Evolutionary conservation across 208 protist species (phyloP).

Genomic region (Naegleria gruberi): DNA sequence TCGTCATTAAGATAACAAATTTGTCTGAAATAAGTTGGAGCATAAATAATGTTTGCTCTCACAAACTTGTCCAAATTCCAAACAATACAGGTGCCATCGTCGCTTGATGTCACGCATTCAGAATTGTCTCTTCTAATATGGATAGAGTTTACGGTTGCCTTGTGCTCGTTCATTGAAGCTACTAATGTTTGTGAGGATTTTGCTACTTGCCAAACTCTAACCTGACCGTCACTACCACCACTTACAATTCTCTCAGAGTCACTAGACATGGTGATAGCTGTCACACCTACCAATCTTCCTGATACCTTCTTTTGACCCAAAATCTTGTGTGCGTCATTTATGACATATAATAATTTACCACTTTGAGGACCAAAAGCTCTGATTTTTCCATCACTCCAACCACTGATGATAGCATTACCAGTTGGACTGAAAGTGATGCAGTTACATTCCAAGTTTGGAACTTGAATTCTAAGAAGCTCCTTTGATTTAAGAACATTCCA

Average conservation of each 20-base stretch:
- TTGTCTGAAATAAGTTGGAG: slow-evolving; percentile 81
- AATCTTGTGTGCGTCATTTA: slow-evolving; percentile 86
- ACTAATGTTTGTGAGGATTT: slow-evolving; percentile 66
- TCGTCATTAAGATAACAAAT: slow-evolving; percentile 78
- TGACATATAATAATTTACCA: slow-evolving; percentile 85
- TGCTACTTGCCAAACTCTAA: slow-evolving; percentile 72
- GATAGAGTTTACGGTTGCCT: slow-evolving; percentile 74
- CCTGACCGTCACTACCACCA: slow-evolving; percentile 80
- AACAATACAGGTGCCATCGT: slow-evolving; percentile 88
- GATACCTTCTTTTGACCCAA: slow-evolving; percentile 59
- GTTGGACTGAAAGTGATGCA: slow-evolving; percentile 77
- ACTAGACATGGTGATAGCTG: slow-evolving; percentile 67
- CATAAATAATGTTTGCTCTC: slow-evolving; percentile 85
- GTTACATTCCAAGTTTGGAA: slow-evolving; percentile 76
- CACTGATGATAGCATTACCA: slow-evolving; percentile 78
- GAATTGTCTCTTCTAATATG: slow-evolving; percentile 66
- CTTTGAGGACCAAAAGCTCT: slow-evolving; percentile 85
- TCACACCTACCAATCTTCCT: slow-evolving; percentile 61
- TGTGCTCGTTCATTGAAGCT: slow-evolving; percentile 90
- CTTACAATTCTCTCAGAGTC: slow-evolving; percentile 60
- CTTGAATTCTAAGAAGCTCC: slow-evolving; percentile 85
- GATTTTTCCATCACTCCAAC: slow-evolving; percentile 87
- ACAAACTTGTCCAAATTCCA: slow-evolving; percentile 81
- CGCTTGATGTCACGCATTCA: slow-evolving; percentile 78
- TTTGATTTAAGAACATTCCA: slow-evolving; percentile 78